A percentile compares a stretch with the other conserved stretches of the same genome.
Evolutionary conservation across 1,284 basidiomycete species (phyloP).

Genomic region (Ustilago bromivora): DNA sequence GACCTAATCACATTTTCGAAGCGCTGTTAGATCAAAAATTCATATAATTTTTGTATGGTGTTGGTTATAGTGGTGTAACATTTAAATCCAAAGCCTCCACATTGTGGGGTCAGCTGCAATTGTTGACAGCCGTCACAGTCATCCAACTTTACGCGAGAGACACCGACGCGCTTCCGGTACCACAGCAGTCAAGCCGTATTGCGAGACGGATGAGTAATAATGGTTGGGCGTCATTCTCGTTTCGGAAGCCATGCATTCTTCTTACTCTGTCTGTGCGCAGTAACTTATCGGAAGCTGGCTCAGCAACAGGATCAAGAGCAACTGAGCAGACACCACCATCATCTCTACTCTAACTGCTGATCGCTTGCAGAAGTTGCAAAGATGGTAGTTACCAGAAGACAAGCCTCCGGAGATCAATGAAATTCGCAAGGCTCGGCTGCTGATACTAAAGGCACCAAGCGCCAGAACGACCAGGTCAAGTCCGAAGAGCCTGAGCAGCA

Average conservation of each 20-base stretch:
- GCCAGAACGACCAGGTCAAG: slow-evolving; percentile 12
- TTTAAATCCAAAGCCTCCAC: not conserved
- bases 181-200: not conserved
- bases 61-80: slow-evolving; percentile 10
- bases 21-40: too few relatives aligned
- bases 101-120: not conserved
- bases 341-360: not conserved
- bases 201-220: slow-evolving; percentile 34
- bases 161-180: slow-evolving; percentile 7
- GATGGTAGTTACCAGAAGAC: slow-evolving; percentile 42
- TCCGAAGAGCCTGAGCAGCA: not conserved
- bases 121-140: not conserved
- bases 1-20: not conserved
- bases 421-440: not conserved
- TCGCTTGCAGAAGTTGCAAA: not conserved
- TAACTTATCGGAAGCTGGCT: not conserved
- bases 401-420: slow-evolving; percentile 23
- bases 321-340: not conserved
- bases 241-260: not conserved
- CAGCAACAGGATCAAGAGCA: not conserved
- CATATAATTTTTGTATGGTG: not conserved
- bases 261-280: not conserved
- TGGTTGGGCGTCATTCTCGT: slow-evolving; percentile 23
- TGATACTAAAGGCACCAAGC: slow-evolving; percentile 12
- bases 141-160: slow-evolving; percentile 21